Evolutionary conservation across 805 yeast genomes (phyloP).

Genomic region (Millerozyma acaciae): DNA sequence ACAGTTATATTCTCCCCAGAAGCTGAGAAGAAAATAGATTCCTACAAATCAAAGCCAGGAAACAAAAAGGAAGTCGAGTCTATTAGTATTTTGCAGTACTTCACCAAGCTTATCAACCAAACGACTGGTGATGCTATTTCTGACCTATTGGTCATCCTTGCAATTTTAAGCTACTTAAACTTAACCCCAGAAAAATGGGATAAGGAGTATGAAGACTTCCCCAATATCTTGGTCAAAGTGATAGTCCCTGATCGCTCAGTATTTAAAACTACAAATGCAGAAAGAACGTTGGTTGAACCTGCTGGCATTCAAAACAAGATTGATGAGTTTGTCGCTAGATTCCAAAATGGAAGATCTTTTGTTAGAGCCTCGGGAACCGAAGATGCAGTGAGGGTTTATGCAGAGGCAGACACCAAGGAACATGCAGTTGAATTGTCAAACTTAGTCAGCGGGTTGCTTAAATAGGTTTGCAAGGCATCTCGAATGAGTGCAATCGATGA

Average conservation of each 20-base stretch:
- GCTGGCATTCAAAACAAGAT: constrained; percentile 70
- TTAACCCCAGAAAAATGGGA: constrained; percentile 74
- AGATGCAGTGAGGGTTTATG: constrained; percentile 93
- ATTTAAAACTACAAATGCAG: constrained; percentile 88
- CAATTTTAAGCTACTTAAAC: constrained; percentile 53
- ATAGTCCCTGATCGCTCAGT: constrained; percentile 74
- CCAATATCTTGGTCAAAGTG: constrained; percentile 79
- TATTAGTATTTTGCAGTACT: constrained; percentile 50
- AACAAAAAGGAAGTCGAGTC: constrained; percentile 46
- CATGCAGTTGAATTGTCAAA: constrained; percentile 26
- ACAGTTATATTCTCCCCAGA: constrained; percentile 76
- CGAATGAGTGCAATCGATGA: background rate
- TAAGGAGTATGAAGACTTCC: constrained; percentile 72
- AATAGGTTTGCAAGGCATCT: constrained; percentile 4
- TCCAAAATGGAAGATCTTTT: constrained; percentile 70
- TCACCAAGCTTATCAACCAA: constrained; percentile 80
- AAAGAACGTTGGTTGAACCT: constrained; percentile 75
- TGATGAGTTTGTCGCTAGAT: constrained; percentile 58
- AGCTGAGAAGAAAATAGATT: constrained; percentile 34
- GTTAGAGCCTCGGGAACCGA: constrained; percentile 98
- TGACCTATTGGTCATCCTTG: constrained; percentile 78
- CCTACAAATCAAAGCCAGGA: constrained; percentile 22
- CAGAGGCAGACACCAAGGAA: constrained; percentile 63
- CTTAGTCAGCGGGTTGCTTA: constrained; percentile 26
- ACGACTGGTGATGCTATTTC: constrained; percentile 98